Evolutionary conservation across 148 eudicot species (phyloP), one percentile per base, ranked within the genome.

Genomic region (Vaccinium vitisidaea): DNA sequence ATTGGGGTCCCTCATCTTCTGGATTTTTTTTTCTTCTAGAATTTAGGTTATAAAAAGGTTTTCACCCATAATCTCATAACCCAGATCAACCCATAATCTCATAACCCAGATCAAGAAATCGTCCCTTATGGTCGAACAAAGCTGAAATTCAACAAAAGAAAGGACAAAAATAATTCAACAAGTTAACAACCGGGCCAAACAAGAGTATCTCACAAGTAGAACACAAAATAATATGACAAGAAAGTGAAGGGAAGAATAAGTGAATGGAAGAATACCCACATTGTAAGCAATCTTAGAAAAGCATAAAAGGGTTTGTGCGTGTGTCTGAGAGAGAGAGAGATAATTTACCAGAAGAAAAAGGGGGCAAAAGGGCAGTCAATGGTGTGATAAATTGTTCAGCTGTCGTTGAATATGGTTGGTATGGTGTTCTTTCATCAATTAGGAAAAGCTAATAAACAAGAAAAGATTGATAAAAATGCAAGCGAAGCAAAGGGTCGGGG

Each of bases 181-280:
- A 11, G 36, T 75, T 39, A 63, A 49, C 56, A 83, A 83, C 80
- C 12, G 73, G 21, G 80, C 36, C 59, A 65, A 80, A 16, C 19
- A 75, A 80, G 53, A 32, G 67, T 87, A 80, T 56, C 69, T 56
- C 77, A 83, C 43, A 85, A 81, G 43, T 7, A 43, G 67, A 49
- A 11, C 21, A 32, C 23, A 86, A 71, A 83, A 58, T 65, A 56
- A 80, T 87, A 74, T 21, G 46, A 49, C 75, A 23, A 56, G 88
- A 90, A 83, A 39, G 63, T 32, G 81, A 83, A 87, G 86, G 61
- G 85, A 76, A 84, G 94, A 89, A 94, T 94, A 91, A n/a, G n/a
- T n/a, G 81, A 83, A 87, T 87, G 61, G 85, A 76, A 84, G 94
- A 89, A 94, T 94, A 91, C 86, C 90, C 94, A 78, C 88, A 73